phyloP scores from a whole-genome alignment of 2,329 filamentous ascomycete species.

The Acephala macrosclerotiorum region DNA sequence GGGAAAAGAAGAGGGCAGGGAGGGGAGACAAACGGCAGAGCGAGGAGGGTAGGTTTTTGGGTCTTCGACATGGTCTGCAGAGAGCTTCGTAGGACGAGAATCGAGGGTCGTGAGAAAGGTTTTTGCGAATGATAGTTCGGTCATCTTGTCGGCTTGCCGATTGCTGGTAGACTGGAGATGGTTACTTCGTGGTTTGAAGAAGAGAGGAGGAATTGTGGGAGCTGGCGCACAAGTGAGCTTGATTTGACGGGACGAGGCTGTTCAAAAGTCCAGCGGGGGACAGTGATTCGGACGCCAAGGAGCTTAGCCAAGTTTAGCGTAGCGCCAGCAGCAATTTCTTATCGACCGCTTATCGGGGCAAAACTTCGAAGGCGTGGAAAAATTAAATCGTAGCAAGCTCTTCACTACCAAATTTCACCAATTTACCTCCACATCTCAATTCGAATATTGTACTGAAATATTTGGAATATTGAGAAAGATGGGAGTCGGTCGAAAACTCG shows the following conservation, averaged over 20 bases:
- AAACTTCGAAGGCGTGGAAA: neutral
- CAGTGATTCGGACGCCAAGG: neutral
- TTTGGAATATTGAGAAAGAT: constrained; percentile 58
- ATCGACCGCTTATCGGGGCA: neutral
- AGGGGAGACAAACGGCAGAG: constrained; percentile 68
- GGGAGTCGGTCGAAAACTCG: constrained; percentile 89
- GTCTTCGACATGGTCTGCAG: constrained; percentile 91
- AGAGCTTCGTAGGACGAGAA: constrained; percentile 79
- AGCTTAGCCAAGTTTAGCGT: too few relatives aligned
- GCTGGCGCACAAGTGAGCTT: neutral
- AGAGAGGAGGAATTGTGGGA: too few relatives aligned
- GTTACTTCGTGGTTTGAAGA: too few relatives aligned
- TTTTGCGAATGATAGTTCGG: constrained; percentile 86
- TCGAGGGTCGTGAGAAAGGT: constrained; percentile 83
- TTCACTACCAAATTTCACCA: constrained; percentile 7
- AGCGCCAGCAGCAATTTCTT: too few relatives aligned
- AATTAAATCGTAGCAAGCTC: constrained; percentile 20
- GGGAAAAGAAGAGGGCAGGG: neutral
- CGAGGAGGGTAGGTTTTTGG: constrained; percentile 78
- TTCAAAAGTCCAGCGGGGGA: neutral
- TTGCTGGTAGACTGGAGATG: too few relatives aligned
- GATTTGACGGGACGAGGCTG: constrained; percentile 1
- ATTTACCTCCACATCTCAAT: constrained; percentile 21
- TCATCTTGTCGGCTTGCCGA: constrained; percentile 63
- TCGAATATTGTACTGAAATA: constrained; percentile 10